phyloP scores from a whole-genome alignment of 1,139 yeast species.

The Arxiozyma telluris region DNA sequence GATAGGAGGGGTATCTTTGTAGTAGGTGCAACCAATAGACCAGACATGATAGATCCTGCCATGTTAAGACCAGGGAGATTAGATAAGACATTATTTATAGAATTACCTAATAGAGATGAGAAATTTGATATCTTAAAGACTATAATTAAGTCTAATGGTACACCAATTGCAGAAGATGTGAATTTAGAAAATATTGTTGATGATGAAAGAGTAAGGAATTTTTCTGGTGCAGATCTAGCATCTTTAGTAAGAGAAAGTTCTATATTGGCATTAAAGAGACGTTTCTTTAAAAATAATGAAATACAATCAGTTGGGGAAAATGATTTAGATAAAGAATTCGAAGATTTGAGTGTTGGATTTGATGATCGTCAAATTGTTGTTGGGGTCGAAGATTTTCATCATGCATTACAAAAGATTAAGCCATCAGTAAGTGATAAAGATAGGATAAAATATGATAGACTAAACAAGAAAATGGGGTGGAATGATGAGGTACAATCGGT shows the following conservation, averaged over 20 bases:
- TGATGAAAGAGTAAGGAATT: constrained; percentile 76
- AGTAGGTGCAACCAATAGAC: constrained; percentile 94
- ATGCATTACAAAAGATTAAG: constrained; percentile 64
- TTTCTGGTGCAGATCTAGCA: constrained; percentile 93
- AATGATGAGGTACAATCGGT: constrained; percentile 24
- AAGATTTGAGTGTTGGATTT: constrained; percentile 39
- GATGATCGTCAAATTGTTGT: constrained; percentile 42
- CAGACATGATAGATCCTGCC: constrained; percentile 97
- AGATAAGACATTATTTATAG: constrained; percentile 87
- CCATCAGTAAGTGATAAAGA: constrained; percentile 91
- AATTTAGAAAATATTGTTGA: constrained; percentile 54
- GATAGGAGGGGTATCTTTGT: constrained; percentile 91
- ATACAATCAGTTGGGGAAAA: constrained; percentile 33
- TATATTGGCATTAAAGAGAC: constrained; percentile 70
- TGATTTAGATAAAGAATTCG: constrained; percentile 33
- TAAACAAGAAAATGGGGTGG: constrained; percentile 57
- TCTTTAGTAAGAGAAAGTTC: constrained; percentile 91
- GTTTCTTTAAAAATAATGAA: constrained; percentile 43
- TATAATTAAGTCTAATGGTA: constrained; percentile 56
- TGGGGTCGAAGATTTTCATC: constrained; percentile 53
- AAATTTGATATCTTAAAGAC: constrained; percentile 75
- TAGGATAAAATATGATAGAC: constrained; percentile 60
- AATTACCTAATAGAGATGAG: constrained; percentile 72
- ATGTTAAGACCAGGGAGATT: constrained; percentile 96
- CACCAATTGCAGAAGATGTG: constrained; percentile 65